Evolutionary conservation across 1,284 basidiomycete genomes (phyloP).

Genomic region (Ganoderma leucocontextum): DNA sequence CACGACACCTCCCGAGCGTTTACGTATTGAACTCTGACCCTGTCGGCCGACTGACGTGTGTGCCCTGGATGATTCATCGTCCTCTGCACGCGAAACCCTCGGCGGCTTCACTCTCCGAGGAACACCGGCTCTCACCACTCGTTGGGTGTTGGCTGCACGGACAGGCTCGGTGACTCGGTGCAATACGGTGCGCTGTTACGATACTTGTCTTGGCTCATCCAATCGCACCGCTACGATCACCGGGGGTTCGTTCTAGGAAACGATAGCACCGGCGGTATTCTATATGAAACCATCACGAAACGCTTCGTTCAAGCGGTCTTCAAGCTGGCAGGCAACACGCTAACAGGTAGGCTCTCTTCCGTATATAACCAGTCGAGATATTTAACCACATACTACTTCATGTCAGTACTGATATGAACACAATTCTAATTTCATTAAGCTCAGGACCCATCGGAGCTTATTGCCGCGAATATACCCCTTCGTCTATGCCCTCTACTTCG

Average conservation of each 20-base stretch:
- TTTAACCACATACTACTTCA: not conserved
- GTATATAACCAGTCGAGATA: not conserved
- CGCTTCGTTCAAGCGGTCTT: not conserved
- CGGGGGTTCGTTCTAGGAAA: not conserved
- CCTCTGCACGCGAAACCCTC: not conserved
- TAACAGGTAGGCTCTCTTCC: not conserved
- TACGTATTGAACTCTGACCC: not conserved
- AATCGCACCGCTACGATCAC: slow-evolving; percentile 2
- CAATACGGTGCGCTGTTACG: not conserved
- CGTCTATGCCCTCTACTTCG: not conserved
- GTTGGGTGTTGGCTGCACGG: not conserved
- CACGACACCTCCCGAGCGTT: not conserved
- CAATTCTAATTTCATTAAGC: not conserved
- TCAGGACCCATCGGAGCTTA: not conserved
- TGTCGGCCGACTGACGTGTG: not conserved
- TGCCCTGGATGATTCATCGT: slow-evolving; percentile 2
- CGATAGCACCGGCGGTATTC: not conserved
- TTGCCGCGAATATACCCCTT: not conserved
- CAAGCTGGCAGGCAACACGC: not conserved
- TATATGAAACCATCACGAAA: not conserved
- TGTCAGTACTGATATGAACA: not conserved
- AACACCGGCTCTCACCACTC: not conserved
- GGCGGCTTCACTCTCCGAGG: not conserved
- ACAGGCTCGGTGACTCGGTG: not conserved
- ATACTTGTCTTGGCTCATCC: not conserved